phyloP scores from a whole-genome alignment of 352 stramenopile genomes.

The Globisporangium perplexum region DNA sequence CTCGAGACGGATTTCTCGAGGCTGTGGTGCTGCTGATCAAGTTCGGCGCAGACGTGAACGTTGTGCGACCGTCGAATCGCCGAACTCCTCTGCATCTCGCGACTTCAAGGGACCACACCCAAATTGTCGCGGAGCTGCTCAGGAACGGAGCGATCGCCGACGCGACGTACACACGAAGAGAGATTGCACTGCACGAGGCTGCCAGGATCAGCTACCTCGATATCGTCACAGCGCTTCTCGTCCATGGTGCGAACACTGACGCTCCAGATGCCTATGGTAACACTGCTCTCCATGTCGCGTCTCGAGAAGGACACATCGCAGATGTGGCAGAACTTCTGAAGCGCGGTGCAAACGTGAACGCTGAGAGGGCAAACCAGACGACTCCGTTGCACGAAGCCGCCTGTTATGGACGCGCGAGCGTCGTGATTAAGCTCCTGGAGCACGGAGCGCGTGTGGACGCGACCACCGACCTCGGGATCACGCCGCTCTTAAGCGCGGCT shows the following conservation, averaged over 20 bases:
- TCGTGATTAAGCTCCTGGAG: background rate
- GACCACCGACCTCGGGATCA: background rate
- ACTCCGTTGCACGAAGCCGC: background rate
- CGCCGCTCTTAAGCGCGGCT: background rate
- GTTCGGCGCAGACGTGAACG: background rate
- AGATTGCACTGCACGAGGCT: too few species aligned
- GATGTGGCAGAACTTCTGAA: background rate
- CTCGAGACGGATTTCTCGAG: background rate
- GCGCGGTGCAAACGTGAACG: background rate
- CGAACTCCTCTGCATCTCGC: background rate
- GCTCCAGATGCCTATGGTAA: background rate
- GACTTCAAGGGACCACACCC: background rate
- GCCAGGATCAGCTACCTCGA: too few species aligned
- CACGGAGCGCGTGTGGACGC: background rate
- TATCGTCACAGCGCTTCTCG: background rate
- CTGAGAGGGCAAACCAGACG: too few species aligned
- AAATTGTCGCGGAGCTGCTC: background rate
- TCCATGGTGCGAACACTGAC: background rate
- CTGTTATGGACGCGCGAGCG: background rate
- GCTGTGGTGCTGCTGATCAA: background rate
- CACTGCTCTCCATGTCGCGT: background rate
- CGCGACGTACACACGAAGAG: too few species aligned
- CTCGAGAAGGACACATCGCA: background rate
- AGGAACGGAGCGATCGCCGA: too few species aligned
- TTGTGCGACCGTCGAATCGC: background rate